Evolutionary conservation across 495 filamentous ascomycete species (phyloP).

Genomic region (Aspergillus mulundensis): DNA sequence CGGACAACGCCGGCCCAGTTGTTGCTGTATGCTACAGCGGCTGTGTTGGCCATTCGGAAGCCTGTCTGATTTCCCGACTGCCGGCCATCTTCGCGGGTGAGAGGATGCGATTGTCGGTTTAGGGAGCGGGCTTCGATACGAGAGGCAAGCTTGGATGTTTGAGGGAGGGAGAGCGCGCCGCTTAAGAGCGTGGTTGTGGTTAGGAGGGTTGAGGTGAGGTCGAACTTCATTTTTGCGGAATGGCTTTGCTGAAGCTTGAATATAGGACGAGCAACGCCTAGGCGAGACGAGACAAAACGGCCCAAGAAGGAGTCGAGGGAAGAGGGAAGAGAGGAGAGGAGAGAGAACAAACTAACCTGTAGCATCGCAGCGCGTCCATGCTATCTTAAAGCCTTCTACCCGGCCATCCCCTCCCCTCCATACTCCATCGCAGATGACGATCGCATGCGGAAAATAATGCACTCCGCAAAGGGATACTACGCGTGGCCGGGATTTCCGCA

Average conservation of each 20-base stretch:
- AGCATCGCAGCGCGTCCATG: not conserved
- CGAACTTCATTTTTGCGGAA: not conserved
- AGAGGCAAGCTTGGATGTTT: not conserved
- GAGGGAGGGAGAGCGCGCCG: constrained; percentile 23
- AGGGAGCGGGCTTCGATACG: constrained; percentile 26
- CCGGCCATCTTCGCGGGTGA: constrained; percentile 9
- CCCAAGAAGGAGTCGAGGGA: not conserved
- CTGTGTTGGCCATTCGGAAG: constrained; percentile 15
- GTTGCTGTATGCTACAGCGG: constrained; percentile 46
- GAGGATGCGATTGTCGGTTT: constrained; percentile 23
- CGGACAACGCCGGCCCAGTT: constrained; percentile 60
- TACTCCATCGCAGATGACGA: not conserved
- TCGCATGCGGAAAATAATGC: constrained; percentile 1
- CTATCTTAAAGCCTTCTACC: not conserved
- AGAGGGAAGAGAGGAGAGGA: not conserved
- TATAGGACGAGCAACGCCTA: not conserved
- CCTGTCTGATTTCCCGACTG: constrained; percentile 18
- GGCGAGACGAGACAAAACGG: not conserved
- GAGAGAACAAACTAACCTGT: not conserved
- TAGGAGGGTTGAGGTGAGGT: constrained; percentile 9
- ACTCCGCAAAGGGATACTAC: not conserved
- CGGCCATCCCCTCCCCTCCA: not conserved
- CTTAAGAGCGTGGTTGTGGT: constrained; percentile 22
- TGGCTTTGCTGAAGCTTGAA: not conserved
- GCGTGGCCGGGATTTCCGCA: not conserved